phyloP scores from a whole-genome alignment of 2,329 filamentous ascomycete species.

The Hypoxylon sp. region DNA sequence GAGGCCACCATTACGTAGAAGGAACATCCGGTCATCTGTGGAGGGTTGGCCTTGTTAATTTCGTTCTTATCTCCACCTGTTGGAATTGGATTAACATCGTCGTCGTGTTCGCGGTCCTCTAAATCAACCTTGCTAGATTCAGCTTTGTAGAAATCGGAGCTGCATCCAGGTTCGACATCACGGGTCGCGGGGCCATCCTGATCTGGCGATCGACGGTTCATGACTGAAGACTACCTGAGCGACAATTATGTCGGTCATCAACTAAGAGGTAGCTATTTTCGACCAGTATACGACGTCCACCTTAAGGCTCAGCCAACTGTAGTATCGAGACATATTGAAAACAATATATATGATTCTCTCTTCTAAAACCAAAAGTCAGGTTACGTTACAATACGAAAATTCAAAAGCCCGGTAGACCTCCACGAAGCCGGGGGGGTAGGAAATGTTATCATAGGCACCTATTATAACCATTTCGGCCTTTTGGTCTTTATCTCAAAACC shows the following conservation, averaged over 20 bases:
- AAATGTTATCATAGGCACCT: constrained; percentile 3
- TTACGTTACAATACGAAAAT: constrained; percentile 10
- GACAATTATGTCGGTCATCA: constrained; percentile 9
- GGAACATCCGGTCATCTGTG: constrained; percentile 31
- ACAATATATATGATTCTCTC: constrained; percentile 22
- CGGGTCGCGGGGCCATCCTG: constrained; percentile 4
- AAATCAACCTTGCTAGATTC: neutral
- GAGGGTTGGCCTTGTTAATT: constrained; percentile 5
- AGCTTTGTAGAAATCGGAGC: constrained; percentile 3
- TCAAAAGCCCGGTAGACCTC: constrained; percentile 20
- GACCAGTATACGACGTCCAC: constrained; percentile 14
- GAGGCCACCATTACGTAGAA: constrained; percentile 43
- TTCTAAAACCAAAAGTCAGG: neutral
- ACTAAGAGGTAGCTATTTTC: constrained; percentile 5
- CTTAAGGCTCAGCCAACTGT: constrained; percentile 8
- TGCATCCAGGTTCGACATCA: constrained; percentile 28
- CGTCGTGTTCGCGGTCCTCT: neutral
- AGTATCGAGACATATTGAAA: constrained; percentile 24
- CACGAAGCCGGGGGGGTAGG: constrained; percentile 3
- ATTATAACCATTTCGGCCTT: constrained; percentile 8
- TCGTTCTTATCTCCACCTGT: constrained; percentile 7
- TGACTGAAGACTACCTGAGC: constrained; percentile 3
- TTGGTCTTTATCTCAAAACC: constrained; percentile 37
- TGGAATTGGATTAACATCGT: neutral
- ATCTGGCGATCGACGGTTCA: constrained; percentile 4